phyloP scores from a whole-genome alignment of 768 basidiomycete genomes.

The Mycena polygramma region DNA sequence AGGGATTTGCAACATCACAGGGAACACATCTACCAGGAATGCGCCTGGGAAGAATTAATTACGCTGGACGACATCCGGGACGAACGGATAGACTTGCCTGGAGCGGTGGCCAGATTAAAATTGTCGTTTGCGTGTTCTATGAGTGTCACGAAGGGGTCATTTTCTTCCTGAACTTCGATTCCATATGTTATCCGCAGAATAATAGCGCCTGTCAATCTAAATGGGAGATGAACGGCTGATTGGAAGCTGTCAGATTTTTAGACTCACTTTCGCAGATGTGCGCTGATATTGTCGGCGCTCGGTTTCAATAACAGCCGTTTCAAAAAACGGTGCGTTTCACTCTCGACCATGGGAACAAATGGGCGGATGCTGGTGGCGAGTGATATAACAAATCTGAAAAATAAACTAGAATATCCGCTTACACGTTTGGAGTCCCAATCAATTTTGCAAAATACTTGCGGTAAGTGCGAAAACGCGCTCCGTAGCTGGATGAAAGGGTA shows the following conservation, averaged over 20 bases:
- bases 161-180: slow-evolving; percentile 64
- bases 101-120: slow-evolving; percentile 62
- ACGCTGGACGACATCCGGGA: neutral
- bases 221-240: slow-evolving; percentile 14
- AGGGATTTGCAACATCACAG: slow-evolving; percentile 60
- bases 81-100: slow-evolving; percentile 54
- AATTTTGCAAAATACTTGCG: slow-evolving; percentile 59
- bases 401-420: neutral
- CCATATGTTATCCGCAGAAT: slow-evolving; percentile 70
- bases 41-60: slow-evolving; percentile 38
- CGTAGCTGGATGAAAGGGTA: slow-evolving; percentile 45
- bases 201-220: slow-evolving; percentile 64
- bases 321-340: slow-evolving; percentile 53
- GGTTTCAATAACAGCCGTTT: slow-evolving; percentile 50
- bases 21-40: slow-evolving; percentile 59
- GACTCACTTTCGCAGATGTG: slow-evolving; percentile 58
- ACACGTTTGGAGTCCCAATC: slow-evolving; percentile 51
- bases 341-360: slow-evolving; percentile 50
- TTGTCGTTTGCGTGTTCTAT: slow-evolving; percentile 66
- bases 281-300: slow-evolving; percentile 42
- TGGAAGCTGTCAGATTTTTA: neutral
- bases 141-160: slow-evolving; percentile 65
- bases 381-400: neutral
- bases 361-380: slow-evolving; percentile 39
- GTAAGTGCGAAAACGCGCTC: slow-evolving; percentile 57